A percentile compares a stretch with the other conserved stretches of the same genome.
These are phyloP conservation scores for Candida tallmaniae DNA, from an alignment of 805 yeast species.

Conservation along the genomic window DNA sequence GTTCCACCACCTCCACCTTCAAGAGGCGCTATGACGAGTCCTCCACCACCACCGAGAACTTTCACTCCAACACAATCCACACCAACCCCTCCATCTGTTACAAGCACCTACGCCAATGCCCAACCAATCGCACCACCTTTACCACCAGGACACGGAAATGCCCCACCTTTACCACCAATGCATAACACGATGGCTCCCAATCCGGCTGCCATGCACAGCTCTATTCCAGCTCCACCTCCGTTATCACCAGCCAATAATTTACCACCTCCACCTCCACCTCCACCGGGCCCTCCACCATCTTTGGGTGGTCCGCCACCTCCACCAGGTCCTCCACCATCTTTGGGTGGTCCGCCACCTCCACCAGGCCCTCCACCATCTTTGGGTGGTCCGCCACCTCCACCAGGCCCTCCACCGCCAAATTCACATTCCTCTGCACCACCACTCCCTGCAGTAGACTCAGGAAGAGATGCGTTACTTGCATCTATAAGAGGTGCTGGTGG, in stretches of 20 bases:
- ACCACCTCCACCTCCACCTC: conserved; percentile 12
- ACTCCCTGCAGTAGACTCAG: conserved; percentile 38
- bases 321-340: conserved; percentile 9
- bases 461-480: conserved; percentile 78
- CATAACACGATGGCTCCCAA: conserved; percentile 14
- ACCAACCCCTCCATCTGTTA: conserved; percentile 16
- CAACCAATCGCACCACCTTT: conserved; percentile 13
- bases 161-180: conserved; percentile 18
- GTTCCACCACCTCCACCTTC: conserved; percentile 15
- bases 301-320: conserved; percentile 17
- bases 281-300: conserved; percentile 30
- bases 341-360: conserved; percentile 19
- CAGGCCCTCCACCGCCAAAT: conserved; percentile 32
- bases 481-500: conserved; percentile 86
- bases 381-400: conserved; percentile 19
- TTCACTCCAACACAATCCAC: conserved; percentile 9
- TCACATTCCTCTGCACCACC: conserved; percentile 22
- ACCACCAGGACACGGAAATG: conserved; percentile 7
- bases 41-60: conserved; percentile 12
- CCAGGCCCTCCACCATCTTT: conserved; percentile 21
- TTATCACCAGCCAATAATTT: conserved; percentile 34
- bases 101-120: too few species aligned
- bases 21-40: conserved; percentile 5
- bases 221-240: conserved; percentile 19
- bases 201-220: conserved; percentile 15